These are phyloP conservation scores for Cephalotrichum gorgonifer DNA, from an alignment of 2,329 filamentous ascomycete species.

Conservation along the genomic window DNA sequence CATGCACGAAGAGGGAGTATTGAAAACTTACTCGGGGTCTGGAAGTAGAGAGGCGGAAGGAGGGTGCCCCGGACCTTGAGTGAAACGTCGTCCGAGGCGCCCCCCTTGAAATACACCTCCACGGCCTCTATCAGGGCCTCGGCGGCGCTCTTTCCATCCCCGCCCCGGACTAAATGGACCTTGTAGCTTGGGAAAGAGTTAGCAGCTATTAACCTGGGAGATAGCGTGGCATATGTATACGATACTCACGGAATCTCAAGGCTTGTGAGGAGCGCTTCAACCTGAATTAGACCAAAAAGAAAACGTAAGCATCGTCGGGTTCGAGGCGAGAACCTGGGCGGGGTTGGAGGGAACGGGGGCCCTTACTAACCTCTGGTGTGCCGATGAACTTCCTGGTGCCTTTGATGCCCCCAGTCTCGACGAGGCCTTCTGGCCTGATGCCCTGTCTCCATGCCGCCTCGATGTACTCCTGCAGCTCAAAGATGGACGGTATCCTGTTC, in stretches of 20 bases:
- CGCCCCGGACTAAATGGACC: neutral
- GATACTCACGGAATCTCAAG: conserved; percentile 52
- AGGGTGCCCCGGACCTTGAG: conserved; percentile 60
- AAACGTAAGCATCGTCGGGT: neutral
- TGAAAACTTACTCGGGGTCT: conserved; percentile 59
- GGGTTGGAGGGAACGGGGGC: too few relatives aligned
- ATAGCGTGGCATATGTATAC: conserved; percentile 14
- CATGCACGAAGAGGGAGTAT: neutral
- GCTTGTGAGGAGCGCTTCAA: conserved; percentile 65
- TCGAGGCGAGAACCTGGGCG: neutral
- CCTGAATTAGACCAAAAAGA: conserved; percentile 32
- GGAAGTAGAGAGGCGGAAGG: conserved; percentile 80
- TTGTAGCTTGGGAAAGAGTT: neutral
- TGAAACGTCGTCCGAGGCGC: conserved; percentile 24
- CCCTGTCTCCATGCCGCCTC: conserved; percentile 81
- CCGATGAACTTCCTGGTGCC: conserved; percentile 95
- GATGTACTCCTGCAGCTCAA: conserved; percentile 76
- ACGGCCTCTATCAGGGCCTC: conserved; percentile 33
- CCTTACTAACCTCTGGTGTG: conserved; percentile 61
- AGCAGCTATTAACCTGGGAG: neutral
- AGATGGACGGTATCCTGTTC: conserved; percentile 58
- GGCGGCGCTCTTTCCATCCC: conserved; percentile 1
- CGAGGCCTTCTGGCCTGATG: conserved; percentile 62
- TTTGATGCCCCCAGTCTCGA: conserved; percentile 77
- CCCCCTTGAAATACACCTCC: conserved; percentile 63